Evolutionary conservation across 176 grass and related monocot species (phyloP).

Genomic region (Oryza australiensis): DNA sequence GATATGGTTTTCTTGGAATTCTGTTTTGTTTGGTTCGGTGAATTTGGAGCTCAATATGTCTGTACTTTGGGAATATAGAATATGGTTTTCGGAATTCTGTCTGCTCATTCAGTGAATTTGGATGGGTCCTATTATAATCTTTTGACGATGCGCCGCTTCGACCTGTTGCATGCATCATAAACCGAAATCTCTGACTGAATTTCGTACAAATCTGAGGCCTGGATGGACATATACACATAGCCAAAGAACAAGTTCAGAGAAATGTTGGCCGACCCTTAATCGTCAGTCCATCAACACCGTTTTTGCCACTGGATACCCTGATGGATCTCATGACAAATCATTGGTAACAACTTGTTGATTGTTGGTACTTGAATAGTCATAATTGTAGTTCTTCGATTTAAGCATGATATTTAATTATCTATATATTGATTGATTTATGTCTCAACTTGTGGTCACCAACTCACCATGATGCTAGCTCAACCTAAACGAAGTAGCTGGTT

Average conservation of each 20-base stretch:
- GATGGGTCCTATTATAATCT: background rate
- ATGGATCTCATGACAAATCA: background rate
- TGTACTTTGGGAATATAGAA: background rate
- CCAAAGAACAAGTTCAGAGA: background rate
- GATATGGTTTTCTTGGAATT: slow-evolving; percentile 4
- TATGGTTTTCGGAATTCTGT: background rate
- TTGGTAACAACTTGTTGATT: background rate
- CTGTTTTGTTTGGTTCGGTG: background rate
- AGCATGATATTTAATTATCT: too few species aligned
- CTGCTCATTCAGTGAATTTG: background rate
- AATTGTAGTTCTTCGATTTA: too few species aligned
- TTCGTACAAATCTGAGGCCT: background rate
- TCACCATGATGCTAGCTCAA: background rate
- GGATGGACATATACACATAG: background rate
- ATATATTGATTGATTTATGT: background rate
- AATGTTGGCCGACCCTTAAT: background rate
- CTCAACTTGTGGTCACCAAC: background rate
- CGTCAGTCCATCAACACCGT: background rate
- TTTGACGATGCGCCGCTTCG: background rate
- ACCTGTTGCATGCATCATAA: background rate
- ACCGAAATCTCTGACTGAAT: background rate
- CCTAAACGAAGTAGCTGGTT: too few species aligned
- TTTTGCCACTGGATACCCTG: background rate
- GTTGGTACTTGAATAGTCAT: too few species aligned
- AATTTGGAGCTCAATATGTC: background rate